phyloP scores from a whole-genome alignment of 2,329 filamentous ascomycete species.

The Microdochium bolleyi region DNA sequence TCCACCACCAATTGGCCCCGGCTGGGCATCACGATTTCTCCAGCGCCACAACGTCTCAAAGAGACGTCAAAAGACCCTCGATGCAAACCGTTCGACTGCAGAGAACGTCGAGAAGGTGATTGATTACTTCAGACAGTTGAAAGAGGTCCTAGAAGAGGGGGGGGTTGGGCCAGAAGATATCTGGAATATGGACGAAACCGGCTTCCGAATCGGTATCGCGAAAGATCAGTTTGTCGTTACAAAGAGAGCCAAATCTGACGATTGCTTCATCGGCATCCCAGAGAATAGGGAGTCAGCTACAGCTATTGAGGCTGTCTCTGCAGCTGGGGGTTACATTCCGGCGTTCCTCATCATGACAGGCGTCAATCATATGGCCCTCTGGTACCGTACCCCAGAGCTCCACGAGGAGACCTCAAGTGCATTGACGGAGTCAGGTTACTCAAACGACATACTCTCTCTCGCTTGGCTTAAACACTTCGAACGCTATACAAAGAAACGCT shows the following conservation, averaged over 20 bases:
- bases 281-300: conserved; percentile 7
- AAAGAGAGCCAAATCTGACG: neutral
- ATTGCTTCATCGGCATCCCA: conserved; percentile 1
- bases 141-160: neutral
- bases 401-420: conserved; percentile 2
- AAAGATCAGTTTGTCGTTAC: conserved; percentile 3
- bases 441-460: conserved; percentile 2
- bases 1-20: neutral
- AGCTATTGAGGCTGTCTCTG: conserved; percentile 5
- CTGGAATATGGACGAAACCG: conserved; percentile 5
- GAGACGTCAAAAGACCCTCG: neutral
- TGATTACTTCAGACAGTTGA: conserved; percentile 2
- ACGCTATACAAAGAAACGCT: neutral
- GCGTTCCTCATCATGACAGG: conserved; percentile 5
- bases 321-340: neutral
- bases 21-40: neutral
- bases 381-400: neutral
- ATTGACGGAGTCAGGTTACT: conserved; percentile 2
- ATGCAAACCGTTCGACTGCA: neutral
- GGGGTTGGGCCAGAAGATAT: neutral
- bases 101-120: neutral
- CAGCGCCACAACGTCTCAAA: neutral
- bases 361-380: conserved; percentile 1
- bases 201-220: conserved; percentile 1
- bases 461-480: conserved; percentile 2